Evolutionary conservation across 139 green algal genomes (phyloP).

Genomic region (Edaphochlamys debaryana): DNA sequence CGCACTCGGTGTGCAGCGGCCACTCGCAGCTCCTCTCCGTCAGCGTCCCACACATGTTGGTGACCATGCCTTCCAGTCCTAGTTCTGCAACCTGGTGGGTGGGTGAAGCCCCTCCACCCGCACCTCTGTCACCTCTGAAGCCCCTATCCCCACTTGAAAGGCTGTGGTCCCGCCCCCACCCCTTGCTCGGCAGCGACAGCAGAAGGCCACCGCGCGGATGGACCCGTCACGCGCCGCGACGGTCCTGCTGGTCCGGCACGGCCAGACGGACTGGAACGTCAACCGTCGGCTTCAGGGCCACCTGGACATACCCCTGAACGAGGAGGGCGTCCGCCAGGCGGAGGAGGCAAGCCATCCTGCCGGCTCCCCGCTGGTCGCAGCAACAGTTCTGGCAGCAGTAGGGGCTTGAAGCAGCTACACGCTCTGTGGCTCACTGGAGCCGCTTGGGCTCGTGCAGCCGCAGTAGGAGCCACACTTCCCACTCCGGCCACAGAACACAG

Average conservation of each 20-base stretch:
- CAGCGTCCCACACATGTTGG: too few relatives aligned
- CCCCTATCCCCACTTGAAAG: too few relatives aligned
- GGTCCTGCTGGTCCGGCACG: slow-evolving; percentile 31
- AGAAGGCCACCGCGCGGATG: slow-evolving; percentile 1
- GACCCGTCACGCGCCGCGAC: neutral
- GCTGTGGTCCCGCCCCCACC: neutral
- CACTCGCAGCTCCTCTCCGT: too few relatives aligned
- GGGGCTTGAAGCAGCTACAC: neutral
- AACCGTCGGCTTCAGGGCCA: slow-evolving; percentile 43
- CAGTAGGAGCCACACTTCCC: too few relatives aligned
- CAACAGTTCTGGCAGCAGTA: neutral
- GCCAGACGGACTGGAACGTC: slow-evolving; percentile 52
- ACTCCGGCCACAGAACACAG: too few relatives aligned
- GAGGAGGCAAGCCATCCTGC: neutral
- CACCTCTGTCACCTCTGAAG: too few relatives aligned
- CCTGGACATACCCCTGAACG: slow-evolving; percentile 14
- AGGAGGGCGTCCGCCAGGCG: slow-evolving; percentile 3
- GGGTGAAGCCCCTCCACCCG: neutral
- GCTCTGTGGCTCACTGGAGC: neutral
- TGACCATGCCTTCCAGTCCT: too few relatives aligned
- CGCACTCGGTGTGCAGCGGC: too few relatives aligned
- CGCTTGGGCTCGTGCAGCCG: too few relatives aligned
- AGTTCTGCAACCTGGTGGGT: neutral
- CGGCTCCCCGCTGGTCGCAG: too few relatives aligned
- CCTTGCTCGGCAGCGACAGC: neutral